Percentiles rank a stretch among this genome's conserved stretches.
Conservation (phyloP, 371 early-diverging fungal species). For the Apophysomyces variabilis region DNA sequence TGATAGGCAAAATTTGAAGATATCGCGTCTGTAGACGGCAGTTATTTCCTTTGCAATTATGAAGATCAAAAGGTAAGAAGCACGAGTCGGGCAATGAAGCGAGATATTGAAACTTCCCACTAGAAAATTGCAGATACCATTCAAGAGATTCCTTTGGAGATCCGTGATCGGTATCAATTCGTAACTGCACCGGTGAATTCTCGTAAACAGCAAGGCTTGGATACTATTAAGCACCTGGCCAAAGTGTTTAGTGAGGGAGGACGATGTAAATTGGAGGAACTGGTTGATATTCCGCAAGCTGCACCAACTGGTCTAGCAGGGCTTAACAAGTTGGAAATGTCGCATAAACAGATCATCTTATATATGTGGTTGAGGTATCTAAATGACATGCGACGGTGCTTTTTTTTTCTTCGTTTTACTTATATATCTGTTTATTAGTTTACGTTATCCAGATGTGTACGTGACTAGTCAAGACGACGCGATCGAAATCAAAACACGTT, state of each 20-base stretch:
- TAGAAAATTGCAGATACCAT: slow-evolving; percentile 67
- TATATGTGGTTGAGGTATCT: slow-evolving; percentile 87
- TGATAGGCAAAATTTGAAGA: slow-evolving; percentile 69
- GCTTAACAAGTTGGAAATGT: slow-evolving; percentile 64
- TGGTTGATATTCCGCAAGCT: slow-evolving; percentile 55
- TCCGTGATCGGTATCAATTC: slow-evolving; percentile 71
- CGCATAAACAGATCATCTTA: slow-evolving; percentile 78
- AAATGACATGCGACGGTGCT: background rate
- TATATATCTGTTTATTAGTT: slow-evolving; percentile 27
- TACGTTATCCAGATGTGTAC: slow-evolving; percentile 54
- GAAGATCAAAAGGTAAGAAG: slow-evolving; percentile 58
- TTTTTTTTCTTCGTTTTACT: background rate
- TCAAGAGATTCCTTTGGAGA: slow-evolving; percentile 59
- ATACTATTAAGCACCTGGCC: slow-evolving; percentile 41
- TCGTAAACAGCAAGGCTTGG: slow-evolving; percentile 35
- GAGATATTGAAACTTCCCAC: background rate
- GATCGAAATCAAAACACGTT: slow-evolving; percentile 36
- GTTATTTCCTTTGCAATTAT: slow-evolving; percentile 83
- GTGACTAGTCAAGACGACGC: slow-evolving; percentile 37
- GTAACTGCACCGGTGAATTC: slow-evolving; percentile 68
- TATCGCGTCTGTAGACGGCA: slow-evolving; percentile 65
- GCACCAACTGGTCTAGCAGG: slow-evolving; percentile 23
- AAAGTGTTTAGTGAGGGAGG: slow-evolving; percentile 41
- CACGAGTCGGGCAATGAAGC: background rate
- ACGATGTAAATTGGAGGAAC: slow-evolving; percentile 46